A percentile compares a stretch with the other conserved stretches of the same genome.
phyloP scores from a whole-genome alignment of 176 grass and related monocot species.

The Avena atlantica region DNA sequence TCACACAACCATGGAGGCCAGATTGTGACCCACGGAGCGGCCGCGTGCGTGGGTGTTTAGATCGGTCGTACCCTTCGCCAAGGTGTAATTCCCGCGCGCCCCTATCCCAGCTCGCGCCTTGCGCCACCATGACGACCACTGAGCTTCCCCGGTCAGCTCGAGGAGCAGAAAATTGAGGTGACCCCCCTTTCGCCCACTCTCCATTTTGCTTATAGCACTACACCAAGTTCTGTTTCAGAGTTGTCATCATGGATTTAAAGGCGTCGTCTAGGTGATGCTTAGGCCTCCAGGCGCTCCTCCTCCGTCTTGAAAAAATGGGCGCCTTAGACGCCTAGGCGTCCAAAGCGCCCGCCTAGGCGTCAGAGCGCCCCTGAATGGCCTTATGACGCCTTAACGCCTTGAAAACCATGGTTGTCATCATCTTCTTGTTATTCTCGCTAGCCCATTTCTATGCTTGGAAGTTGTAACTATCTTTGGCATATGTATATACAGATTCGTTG shows the following conservation, averaged over 20 bases:
- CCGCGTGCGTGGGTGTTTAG: no score
- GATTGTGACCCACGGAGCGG: no score
- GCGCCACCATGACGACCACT: neutral
- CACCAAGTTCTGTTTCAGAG: neutral
- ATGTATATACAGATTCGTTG: constrained; percentile 43
- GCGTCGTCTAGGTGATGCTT: no score
- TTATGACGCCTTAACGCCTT: no score
- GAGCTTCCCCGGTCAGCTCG: neutral
- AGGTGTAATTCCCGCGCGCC: neutral
- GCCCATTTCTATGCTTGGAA: constrained; percentile 21
- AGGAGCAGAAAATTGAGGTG: neutral
- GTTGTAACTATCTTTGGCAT: constrained; percentile 44
- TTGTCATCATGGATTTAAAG: neutral
- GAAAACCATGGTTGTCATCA: neutral
- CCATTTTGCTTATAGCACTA: neutral
- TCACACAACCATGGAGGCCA: no score
- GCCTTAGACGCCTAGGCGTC: no score
- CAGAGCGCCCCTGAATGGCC: no score
- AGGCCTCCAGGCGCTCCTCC: no score
- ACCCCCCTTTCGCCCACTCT: neutral
- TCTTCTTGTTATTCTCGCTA: neutral
- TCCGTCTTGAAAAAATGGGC: no score
- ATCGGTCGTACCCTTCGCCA: neutral
- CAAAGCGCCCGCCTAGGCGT: no score
- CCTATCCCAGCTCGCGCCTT: no score